Evolutionary conservation across 495 filamentous ascomycete genomes (phyloP).

Genomic region (Schizothecium vesticola): DNA sequence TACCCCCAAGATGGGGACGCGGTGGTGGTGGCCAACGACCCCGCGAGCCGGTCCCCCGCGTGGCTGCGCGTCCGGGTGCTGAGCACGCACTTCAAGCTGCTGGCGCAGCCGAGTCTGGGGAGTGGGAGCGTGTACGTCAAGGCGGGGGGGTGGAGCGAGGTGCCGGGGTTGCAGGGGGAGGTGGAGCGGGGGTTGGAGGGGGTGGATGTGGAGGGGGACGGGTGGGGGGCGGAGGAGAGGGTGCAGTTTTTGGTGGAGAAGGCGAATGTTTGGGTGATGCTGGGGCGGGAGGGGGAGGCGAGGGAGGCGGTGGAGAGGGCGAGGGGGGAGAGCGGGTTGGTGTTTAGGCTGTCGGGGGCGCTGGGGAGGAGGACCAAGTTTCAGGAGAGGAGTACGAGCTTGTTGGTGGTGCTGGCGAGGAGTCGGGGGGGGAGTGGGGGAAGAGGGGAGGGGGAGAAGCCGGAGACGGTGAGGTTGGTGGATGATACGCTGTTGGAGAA

Average conservation of each 20-base stretch:
- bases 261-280: slow-evolving; percentile 76
- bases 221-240: slow-evolving; percentile 36
- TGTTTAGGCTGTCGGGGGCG: slow-evolving; percentile 78
- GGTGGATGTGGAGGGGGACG: slow-evolving; percentile 22
- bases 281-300: slow-evolving; percentile 75
- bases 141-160: slow-evolving; percentile 43
- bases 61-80: slow-evolving; percentile 66
- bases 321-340: slow-evolving; percentile 57
- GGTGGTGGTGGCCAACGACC: not conserved
- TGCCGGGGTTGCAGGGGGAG: slow-evolving; percentile 41
- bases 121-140: slow-evolving; percentile 42
- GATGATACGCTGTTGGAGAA: slow-evolving; percentile 91
- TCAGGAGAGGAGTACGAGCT: slow-evolving; percentile 82
- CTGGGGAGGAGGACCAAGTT: slow-evolving; percentile 90
- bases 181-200: slow-evolving; percentile 46
- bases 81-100: slow-evolving; percentile 71
- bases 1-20: slow-evolving; percentile 6
- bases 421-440: slow-evolving; percentile 42
- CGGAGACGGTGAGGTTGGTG: slow-evolving; percentile 68
- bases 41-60: slow-evolving; percentile 37
- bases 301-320: slow-evolving; percentile 63
- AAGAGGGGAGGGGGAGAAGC: slow-evolving; percentile 30
- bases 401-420: slow-evolving; percentile 85
- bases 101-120: slow-evolving; percentile 65
- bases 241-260: slow-evolving; percentile 72